A percentile compares a stretch with the other conserved stretches of the same genome.
phyloP scores from a whole-genome alignment of 345 rosid genomes.

The Aquilaria malaccensis region DNA sequence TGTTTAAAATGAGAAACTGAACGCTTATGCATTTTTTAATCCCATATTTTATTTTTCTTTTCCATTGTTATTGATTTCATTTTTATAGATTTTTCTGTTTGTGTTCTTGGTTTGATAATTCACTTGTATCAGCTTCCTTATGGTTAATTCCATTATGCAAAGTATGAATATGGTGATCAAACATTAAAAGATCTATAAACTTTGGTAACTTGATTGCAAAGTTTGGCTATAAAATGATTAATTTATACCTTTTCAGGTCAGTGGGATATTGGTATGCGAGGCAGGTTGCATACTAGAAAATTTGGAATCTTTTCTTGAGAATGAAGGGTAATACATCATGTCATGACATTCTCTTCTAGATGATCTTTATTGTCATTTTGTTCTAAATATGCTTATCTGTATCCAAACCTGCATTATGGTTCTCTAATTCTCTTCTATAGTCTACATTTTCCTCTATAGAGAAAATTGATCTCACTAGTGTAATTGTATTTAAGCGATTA shows the following conservation, averaged over 20 bases:
- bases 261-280: constrained; percentile 89
- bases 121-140: too few relatives aligned
- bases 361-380: neutral
- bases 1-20: too few relatives aligned
- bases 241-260: constrained; percentile 43
- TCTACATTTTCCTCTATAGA: neutral
- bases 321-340: constrained; percentile 49
- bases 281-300: constrained; percentile 98
- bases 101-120: too few relatives aligned
- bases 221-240: neutral
- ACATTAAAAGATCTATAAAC: too few relatives aligned
- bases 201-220: neutral
- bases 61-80: too few relatives aligned
- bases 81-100: too few relatives aligned
- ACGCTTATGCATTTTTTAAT: too few relatives aligned
- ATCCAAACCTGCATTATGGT: too few relatives aligned
- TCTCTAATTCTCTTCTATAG: neutral
- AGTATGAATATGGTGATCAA: too few relatives aligned
- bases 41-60: too few relatives aligned
- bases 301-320: constrained; percentile 66
- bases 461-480: constrained; percentile 12
- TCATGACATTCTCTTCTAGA: neutral
- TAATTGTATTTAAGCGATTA: constrained; percentile 22
- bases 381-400: neutral
- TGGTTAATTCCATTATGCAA: too few relatives aligned